phyloP scores from a whole-genome alignment of 116 monocot genomes.

The Dioscorea cayenensis region DNA sequence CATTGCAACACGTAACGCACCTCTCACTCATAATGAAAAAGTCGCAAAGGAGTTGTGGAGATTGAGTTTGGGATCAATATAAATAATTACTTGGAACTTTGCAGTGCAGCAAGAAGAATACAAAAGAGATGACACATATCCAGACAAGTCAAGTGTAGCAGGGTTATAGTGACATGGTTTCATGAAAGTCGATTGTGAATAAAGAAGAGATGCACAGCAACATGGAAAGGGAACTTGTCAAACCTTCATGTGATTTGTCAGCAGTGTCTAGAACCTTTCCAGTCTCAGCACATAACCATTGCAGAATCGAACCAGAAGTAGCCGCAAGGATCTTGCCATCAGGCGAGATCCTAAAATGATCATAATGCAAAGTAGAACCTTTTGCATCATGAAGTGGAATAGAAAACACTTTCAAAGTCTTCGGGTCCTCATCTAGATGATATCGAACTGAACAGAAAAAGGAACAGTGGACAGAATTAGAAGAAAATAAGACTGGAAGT shows the following conservation, averaged over 20 bases:
- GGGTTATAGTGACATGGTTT: not conserved
- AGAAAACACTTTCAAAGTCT: slow-evolving; percentile 72
- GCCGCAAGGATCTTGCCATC: slow-evolving; percentile 75
- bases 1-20: no score
- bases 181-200: not conserved
- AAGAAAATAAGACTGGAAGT: not conserved
- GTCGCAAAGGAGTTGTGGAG: no score
- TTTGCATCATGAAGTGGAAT: slow-evolving; percentile 82
- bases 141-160: no score
- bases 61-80: no score
- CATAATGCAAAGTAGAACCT: slow-evolving; percentile 63
- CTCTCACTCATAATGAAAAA: no score
- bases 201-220: not conserved
- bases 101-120: no score
- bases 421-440: slow-evolving; percentile 96
- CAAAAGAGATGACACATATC: no score
- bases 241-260: slow-evolving; percentile 91
- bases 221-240: not conserved
- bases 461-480: slow-evolving; percentile 1
- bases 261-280: slow-evolving; percentile 84
- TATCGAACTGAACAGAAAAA: slow-evolving; percentile 57
- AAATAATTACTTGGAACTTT: no score
- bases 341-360: slow-evolving; percentile 76
- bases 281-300: slow-evolving; percentile 86
- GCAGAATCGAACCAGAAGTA: slow-evolving; percentile 75